phyloP scores from a whole-genome alignment of 305 asterid genomes.

The Plantago coronopus region DNA sequence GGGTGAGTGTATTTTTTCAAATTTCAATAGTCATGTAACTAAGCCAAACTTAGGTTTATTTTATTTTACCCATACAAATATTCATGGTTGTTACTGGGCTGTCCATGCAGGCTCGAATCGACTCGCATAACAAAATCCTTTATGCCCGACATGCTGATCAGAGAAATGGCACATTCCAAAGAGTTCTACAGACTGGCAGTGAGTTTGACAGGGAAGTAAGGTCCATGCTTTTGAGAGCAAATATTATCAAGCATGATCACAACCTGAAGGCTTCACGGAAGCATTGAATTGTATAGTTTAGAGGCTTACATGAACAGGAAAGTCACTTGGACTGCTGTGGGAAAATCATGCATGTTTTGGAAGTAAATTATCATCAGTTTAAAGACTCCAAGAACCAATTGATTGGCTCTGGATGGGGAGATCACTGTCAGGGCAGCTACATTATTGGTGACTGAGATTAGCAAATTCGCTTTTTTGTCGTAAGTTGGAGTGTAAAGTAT shows the following conservation, averaged over 20 bases:
- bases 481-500: background rate
- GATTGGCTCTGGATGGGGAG: background rate
- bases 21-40: no score
- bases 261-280: constrained; percentile 47
- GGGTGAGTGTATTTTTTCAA: no score
- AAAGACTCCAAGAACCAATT: background rate
- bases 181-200: constrained; percentile 71
- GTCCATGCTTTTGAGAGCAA: constrained; percentile 86
- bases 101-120: constrained; percentile 79
- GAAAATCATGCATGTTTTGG: background rate
- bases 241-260: constrained; percentile 71
- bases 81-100: constrained; percentile 9
- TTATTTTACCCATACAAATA: no score
- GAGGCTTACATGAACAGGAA: constrained; percentile 8
- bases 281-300: constrained; percentile 31
- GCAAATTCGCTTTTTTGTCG: background rate
- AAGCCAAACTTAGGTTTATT: no score
- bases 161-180: constrained; percentile 90
- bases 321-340: constrained; percentile 3
- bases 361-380: background rate
- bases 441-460: background rate
- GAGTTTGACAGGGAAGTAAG: constrained; percentile 77
- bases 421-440: background rate
- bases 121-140: constrained; percentile 86
- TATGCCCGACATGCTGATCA: constrained; percentile 95